Percentiles rank a stretch among this genome's conserved stretches.
phyloP scores from a whole-genome alignment of 768 basidiomycete species.

The Amanita exitialis region DNA sequence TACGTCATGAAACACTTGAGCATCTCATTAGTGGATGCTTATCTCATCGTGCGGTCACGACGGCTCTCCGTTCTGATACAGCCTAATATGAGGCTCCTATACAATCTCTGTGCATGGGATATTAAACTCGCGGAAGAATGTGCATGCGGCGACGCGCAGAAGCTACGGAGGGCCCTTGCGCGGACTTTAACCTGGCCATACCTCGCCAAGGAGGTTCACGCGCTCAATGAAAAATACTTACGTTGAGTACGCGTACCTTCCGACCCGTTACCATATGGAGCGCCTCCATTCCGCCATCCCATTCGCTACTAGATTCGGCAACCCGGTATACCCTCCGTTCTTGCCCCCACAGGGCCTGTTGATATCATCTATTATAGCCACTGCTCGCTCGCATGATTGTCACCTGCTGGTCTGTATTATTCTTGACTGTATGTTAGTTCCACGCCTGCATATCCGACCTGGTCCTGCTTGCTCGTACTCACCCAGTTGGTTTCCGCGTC shows the following conservation, averaged over 20 bases:
- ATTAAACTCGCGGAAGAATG: constrained; percentile 78
- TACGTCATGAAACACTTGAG: constrained; percentile 93
- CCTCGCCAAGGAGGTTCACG: constrained; percentile 76
- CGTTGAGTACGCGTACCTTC: constrained; percentile 17
- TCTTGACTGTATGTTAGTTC: neutral
- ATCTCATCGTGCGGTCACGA: constrained; percentile 85
- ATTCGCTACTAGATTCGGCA: neutral
- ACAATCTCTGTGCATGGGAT: constrained; percentile 94
- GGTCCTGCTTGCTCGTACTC: neutral
- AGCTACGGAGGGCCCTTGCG: constrained; percentile 48
- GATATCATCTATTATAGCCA: too few species aligned
- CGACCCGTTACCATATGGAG: neutral
- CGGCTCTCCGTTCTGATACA: constrained; percentile 87
- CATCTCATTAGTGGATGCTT: constrained; percentile 85
- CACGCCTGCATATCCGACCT: neutral
- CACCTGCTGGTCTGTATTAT: neutral
- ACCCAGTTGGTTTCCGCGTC: too few species aligned
- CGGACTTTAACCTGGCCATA: constrained; percentile 77
- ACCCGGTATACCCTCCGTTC: neutral
- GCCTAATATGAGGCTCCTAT: constrained; percentile 92
- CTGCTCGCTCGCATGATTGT: too few species aligned
- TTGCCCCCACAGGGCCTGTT: neutral
- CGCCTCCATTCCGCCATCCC: neutral
- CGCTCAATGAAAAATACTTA: constrained; percentile 77
- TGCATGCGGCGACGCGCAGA: constrained; percentile 32